Evolutionary conservation across 2,329 filamentous ascomycete genomes (phyloP).

Genomic region (Celoporthe dispersa): DNA sequence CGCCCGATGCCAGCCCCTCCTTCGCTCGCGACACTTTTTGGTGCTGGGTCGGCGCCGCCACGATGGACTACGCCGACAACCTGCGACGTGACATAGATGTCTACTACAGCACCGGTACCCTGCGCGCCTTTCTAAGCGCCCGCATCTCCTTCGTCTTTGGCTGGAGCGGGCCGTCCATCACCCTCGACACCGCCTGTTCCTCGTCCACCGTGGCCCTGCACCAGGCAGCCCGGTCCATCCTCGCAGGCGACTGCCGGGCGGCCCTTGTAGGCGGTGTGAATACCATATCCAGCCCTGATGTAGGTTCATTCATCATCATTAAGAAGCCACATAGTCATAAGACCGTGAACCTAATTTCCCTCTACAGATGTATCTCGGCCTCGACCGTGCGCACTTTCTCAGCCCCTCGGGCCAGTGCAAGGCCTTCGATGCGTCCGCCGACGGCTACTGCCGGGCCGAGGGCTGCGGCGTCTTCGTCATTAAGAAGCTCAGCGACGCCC

Average conservation of each 20-base stretch:
- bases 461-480: slow-evolving; percentile 49
- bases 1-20: background rate
- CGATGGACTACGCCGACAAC: background rate
- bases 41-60: background rate
- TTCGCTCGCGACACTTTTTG: background rate
- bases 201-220: slow-evolving; percentile 44
- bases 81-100: slow-evolving; percentile 38
- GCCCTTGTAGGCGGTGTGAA: slow-evolving; percentile 40
- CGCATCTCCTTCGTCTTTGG: slow-evolving; percentile 41
- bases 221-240: slow-evolving; percentile 38
- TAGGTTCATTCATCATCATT: background rate
- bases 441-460: slow-evolving; percentile 59
- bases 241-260: slow-evolving; percentile 35
- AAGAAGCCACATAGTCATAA: no score
- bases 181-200: slow-evolving; percentile 44
- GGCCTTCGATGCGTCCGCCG: slow-evolving; percentile 39
- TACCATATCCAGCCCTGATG: slow-evolving; percentile 36
- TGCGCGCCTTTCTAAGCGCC: slow-evolving; percentile 36
- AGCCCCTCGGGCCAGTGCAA: slow-evolving; percentile 40
- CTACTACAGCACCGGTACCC: slow-evolving; percentile 39
- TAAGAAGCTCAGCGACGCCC: slow-evolving; percentile 51
- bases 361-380: slow-evolving; percentile 30
- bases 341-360: background rate
- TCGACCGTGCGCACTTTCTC: slow-evolving; percentile 38
- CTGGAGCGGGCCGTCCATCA: slow-evolving; percentile 39